These are phyloP conservation scores for Jatropha podagrica DNA, from an alignment of 441 rosid genomes.

Conservation along the genomic window DNA sequence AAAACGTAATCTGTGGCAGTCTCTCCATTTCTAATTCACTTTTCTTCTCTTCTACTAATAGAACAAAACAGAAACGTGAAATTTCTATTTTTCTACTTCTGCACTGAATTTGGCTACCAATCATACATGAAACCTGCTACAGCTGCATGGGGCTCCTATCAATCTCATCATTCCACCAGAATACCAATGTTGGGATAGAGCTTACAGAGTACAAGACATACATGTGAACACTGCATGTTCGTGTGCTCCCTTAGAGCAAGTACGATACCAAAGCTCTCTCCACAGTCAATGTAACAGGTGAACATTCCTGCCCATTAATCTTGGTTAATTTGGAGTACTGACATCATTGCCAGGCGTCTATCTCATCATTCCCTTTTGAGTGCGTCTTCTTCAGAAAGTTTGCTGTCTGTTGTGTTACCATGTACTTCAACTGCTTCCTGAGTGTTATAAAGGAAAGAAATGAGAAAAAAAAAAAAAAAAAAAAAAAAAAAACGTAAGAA, in stretches of 20 bases:
- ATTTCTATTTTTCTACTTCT: background rate
- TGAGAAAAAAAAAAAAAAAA: background rate
- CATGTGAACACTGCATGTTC: background rate
- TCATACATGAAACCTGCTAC: background rate
- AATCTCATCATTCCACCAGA: background rate
- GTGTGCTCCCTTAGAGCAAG: background rate
- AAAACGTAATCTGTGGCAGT: background rate
- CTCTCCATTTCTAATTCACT: background rate
- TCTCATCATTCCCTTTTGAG: conserved; percentile 22
- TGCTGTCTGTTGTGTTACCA: conserved; percentile 21
- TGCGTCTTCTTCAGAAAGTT: conserved; percentile 23
- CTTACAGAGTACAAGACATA: background rate
- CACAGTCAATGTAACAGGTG: background rate
- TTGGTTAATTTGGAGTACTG: background rate
- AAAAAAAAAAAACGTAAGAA: too few relatives aligned
- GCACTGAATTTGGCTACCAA: background rate
- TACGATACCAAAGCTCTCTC: conserved; percentile 3
- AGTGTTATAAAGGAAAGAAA: background rate
- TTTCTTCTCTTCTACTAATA: background rate
- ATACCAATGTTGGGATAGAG: background rate
- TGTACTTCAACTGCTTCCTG: conserved; percentile 24
- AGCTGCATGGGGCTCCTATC: background rate
- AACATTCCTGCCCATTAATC: background rate
- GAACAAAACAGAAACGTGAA: background rate
- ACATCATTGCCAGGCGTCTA: background rate